Conservation (phyloP, 305 asterid species). For the Solanum hybrid region DNA sequence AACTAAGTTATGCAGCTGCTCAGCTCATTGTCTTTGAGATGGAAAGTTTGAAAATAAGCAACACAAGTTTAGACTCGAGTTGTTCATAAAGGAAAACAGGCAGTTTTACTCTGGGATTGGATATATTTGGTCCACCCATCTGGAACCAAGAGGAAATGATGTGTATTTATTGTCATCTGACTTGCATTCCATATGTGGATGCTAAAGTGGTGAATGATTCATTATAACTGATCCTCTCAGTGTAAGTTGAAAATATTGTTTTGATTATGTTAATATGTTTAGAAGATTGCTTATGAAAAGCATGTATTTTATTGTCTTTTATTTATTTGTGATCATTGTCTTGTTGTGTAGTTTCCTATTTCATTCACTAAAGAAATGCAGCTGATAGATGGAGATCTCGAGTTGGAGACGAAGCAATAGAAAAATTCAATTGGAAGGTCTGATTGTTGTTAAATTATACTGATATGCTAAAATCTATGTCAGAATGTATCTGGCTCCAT, state of each 20-base stretch:
- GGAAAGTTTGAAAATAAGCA: neutral
- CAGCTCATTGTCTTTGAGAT: neutral
- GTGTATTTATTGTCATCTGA: constrained; percentile 27
- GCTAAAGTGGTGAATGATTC: constrained; percentile 4
- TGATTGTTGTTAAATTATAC: neutral
- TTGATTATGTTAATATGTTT: neutral
- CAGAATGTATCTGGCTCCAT: neutral
- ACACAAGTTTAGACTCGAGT: no score
- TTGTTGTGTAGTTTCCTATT: neutral
- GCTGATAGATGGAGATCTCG: neutral
- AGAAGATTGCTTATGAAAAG: neutral
- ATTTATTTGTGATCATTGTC: neutral
- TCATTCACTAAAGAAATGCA: neutral
- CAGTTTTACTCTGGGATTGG: neutral
- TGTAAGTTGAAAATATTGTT: neutral
- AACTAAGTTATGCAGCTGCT: neutral
- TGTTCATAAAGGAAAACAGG: neutral
- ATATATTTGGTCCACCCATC: neutral
- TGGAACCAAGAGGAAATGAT: neutral
- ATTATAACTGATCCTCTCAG: neutral
- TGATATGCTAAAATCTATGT: neutral
- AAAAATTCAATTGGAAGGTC: neutral
- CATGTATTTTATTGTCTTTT: no score
- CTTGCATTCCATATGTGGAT: constrained; percentile 2
- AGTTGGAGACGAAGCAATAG: neutral